Percentiles rank a stretch among this genome's conserved stretches.
phyloP scores from a whole-genome alignment of 805 yeast species.

The Teunomyces barrocoloradensis region DNA sequence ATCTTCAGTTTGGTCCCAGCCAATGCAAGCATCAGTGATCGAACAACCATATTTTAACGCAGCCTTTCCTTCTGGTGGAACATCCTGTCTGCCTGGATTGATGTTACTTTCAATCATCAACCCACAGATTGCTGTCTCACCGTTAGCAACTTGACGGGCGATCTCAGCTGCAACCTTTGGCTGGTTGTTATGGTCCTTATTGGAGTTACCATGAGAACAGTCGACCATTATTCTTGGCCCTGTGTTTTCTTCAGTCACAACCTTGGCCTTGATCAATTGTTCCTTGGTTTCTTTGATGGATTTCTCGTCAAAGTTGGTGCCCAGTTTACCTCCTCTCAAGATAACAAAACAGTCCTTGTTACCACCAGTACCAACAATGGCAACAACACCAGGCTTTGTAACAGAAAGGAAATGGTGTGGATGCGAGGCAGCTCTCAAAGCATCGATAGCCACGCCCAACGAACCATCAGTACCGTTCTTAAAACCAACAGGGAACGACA shows the following conservation, averaged over 20 bases:
- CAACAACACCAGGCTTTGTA: slow-evolving; percentile 94
- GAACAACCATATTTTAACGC: slow-evolving; percentile 85
- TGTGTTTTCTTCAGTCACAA: slow-evolving; percentile 47
- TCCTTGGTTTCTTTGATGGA: slow-evolving; percentile 66
- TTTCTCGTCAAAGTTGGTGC: slow-evolving; percentile 83
- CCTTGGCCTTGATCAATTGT: slow-evolving; percentile 52
- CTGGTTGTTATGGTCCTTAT: slow-evolving; percentile 87
- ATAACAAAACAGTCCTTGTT: slow-evolving; percentile 87
- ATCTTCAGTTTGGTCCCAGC: slow-evolving; percentile 79
- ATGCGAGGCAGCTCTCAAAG: slow-evolving; percentile 85
- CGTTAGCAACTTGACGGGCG: slow-evolving; percentile 74
- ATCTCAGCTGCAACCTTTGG: slow-evolving; percentile 80
- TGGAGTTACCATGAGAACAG: slow-evolving; percentile 96
- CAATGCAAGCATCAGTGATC: slow-evolving; percentile 96
- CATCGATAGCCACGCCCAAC: slow-evolving; percentile 91
- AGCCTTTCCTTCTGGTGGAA: slow-evolving; percentile 67
- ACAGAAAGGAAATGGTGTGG: slow-evolving; percentile 94
- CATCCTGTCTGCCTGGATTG: slow-evolving; percentile 89
- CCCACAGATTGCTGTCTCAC: slow-evolving; percentile 80
- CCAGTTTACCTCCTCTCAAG: slow-evolving; percentile 91
- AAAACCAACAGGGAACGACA: slow-evolving; percentile 97
- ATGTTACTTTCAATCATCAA: slow-evolving; percentile 95
- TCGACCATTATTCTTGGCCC: slow-evolving; percentile 82
- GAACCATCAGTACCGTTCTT: slow-evolving; percentile 98
- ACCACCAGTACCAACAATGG: slow-evolving; percentile 94